phyloP scores from a whole-genome alignment of 2,329 filamentous ascomycete species.

The Fusarium sp. region DNA sequence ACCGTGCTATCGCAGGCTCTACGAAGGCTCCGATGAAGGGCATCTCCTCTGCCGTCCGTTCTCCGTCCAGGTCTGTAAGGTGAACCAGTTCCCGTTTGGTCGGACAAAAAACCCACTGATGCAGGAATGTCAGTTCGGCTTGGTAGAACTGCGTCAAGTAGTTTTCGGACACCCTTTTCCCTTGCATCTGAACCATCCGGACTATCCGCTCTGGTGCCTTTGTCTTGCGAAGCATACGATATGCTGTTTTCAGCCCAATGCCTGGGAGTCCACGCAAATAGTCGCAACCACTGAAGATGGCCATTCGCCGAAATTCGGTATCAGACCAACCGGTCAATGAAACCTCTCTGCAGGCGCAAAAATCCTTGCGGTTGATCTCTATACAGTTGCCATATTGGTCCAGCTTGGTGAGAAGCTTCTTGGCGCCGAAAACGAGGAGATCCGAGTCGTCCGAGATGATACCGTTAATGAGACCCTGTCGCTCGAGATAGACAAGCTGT shows the following conservation, averaged over 20 bases:
- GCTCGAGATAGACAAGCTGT: constrained; percentile 94
- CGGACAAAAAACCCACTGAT: constrained; percentile 95
- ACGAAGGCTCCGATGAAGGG: constrained; percentile 82
- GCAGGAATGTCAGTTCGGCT: constrained; percentile 90
- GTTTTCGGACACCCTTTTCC: constrained; percentile 81
- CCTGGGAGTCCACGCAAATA: constrained; percentile 87
- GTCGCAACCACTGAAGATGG: constrained; percentile 95
- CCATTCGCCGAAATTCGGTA: constrained; percentile 90
- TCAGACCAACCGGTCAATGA: constrained; percentile 93
- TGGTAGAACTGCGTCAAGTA: constrained; percentile 84
- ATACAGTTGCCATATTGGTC: constrained; percentile 93
- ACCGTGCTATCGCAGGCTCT: constrained; percentile 72
- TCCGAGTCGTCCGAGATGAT: constrained; percentile 98
- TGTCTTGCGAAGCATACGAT: constrained; percentile 88
- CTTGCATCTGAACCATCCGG: constrained; percentile 86
- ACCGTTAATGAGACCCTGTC: constrained; percentile 80
- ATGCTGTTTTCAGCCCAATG: constrained; percentile 91
- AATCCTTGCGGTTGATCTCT: constrained; percentile 88
- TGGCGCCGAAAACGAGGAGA: constrained; percentile 92
- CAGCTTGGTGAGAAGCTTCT: constrained; percentile 88
- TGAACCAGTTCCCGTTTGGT: constrained; percentile 74
- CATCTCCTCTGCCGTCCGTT: constrained; percentile 73
- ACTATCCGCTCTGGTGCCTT: constrained; percentile 86
- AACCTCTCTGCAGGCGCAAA: constrained; percentile 86
- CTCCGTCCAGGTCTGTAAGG: constrained; percentile 71